Evolutionary conservation across 2,329 filamentous ascomycete species (phyloP).

Genomic region (Cadophora malorum): DNA sequence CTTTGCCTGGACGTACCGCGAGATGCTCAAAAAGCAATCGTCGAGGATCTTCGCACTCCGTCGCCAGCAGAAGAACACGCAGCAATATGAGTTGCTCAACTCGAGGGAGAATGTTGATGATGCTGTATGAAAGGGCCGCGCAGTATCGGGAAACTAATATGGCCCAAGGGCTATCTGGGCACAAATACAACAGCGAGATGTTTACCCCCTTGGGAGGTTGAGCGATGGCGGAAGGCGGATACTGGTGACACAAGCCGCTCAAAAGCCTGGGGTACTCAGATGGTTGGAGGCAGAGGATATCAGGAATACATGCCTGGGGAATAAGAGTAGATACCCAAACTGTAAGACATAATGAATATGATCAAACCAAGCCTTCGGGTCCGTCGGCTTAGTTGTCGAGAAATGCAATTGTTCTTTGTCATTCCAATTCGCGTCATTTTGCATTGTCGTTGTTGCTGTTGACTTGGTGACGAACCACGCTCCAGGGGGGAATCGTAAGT

Average conservation of each 20-base stretch:
- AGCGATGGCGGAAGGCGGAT: neutral
- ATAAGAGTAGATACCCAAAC: conserved; percentile 11
- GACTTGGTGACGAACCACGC: neutral
- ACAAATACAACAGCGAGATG: neutral
- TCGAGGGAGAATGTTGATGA: conserved; percentile 6
- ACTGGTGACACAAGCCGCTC: neutral
- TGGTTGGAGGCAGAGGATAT: neutral
- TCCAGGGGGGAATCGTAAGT: too few species aligned
- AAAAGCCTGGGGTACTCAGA: neutral
- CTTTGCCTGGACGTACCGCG: conserved; percentile 17
- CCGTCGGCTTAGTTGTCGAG: neutral
- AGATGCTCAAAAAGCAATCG: conserved; percentile 6
- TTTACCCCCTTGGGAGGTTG: neutral
- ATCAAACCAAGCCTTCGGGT: neutral
- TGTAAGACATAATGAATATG: conserved; percentile 3
- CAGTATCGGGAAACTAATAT: neutral
- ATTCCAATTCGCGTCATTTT: neutral
- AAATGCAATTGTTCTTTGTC: too few species aligned
- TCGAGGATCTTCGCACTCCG: neutral
- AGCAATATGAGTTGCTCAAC: conserved; percentile 17
- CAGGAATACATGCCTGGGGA: too few species aligned
- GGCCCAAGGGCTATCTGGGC: neutral
- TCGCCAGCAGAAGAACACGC: conserved; percentile 8
- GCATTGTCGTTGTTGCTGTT: neutral
- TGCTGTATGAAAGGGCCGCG: neutral